A percentile compares a stretch with the other conserved stretches of the same genome.
Conservation (phyloP, 1,284 basidiomycete species). For the Coriolopsis trogii region DNA sequence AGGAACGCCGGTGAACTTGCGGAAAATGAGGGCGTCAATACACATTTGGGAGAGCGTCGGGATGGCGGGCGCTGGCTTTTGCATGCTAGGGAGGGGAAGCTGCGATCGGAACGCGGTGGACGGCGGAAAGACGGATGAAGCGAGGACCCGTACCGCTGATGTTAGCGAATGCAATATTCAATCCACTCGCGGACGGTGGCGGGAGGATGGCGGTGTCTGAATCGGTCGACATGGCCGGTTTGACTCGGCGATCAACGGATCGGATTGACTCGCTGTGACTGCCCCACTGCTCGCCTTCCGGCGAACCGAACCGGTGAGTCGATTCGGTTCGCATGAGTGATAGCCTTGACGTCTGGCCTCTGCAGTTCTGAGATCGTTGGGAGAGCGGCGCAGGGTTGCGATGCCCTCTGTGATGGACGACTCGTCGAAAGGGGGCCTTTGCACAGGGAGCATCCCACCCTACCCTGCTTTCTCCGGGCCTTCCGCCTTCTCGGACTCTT, state of each 20-base stretch:
- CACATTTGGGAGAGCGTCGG: constrained; percentile 15
- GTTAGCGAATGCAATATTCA: neutral
- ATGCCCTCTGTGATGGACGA: no score
- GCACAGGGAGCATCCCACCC: constrained; percentile 3
- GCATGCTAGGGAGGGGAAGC: neutral
- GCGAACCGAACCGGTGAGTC: neutral
- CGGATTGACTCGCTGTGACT: constrained; percentile 13
- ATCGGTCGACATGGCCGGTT: neutral
- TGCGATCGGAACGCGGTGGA: constrained; percentile 15
- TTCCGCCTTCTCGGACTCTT: neutral
- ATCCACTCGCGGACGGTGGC: neutral
- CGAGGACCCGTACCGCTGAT: no score
- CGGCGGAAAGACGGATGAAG: constrained; percentile 9
- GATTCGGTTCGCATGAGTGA: neutral
- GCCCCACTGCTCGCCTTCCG: neutral
- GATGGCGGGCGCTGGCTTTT: constrained; percentile 5
- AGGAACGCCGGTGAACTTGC: constrained; percentile 20
- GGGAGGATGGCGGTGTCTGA: neutral
- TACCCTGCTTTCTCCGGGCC: constrained; percentile 15
- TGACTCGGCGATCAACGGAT: constrained; percentile 4
- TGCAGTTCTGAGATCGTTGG: no score
- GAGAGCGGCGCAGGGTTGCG: no score
- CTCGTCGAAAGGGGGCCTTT: neutral
- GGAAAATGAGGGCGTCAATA: neutral
- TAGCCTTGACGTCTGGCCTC: no score